Evolutionary conservation across 306 rosid genomes (phyloP), one percentile per base, ranked within the genome.

Genomic region (Benincasa hispida): DNA sequence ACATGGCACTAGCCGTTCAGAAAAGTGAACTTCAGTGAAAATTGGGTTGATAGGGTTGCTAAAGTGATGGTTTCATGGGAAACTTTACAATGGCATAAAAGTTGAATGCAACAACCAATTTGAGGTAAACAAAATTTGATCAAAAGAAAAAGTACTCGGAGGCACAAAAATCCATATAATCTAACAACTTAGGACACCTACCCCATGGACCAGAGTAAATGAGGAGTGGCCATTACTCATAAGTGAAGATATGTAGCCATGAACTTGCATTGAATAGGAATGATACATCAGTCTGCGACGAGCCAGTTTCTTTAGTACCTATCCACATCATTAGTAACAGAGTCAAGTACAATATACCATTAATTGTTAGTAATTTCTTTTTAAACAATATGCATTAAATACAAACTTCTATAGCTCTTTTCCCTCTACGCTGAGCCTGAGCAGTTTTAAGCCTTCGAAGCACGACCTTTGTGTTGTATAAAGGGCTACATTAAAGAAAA

Each of bases 261-360:
- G 98, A 76, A 94, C 97, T 84, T 91, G 98, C 90, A 94, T 85
- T 1, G 98, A 94, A 83, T 94, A 94, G 63, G 97, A 94, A 87
- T 91, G 96, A 85, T 94, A 94, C 90, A 94, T 65, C 80, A 90
- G 87, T 81, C 87, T 89, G 68, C 90, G 94, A 8, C 86, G 88
- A 78, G 85, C 89, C 79, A 94, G 86, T 90, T 87, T 94, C 86
- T 89, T 89, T 87, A 94, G 80, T 30, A 94, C 98, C 98, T 91
- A 56, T 34, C 69, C 80, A 82, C 5, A 30, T 30, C 4, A 45
- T 79, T 35, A 66, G 57, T 27, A 15, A 78, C 72, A 24, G 32
- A 67, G 61, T 76, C 41, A 80, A 81, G 63, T 74, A 77, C 39
- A 57, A n/a, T n/a, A 72, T 6, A 24, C 17, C 8, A 78, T 56